Percentiles rank a stretch among this genome's conserved stretches.
These are phyloP conservation scores for Colletotrichum zoysiae DNA, from an alignment of 2,329 filamentous ascomycete species.

Conservation along the genomic window DNA sequence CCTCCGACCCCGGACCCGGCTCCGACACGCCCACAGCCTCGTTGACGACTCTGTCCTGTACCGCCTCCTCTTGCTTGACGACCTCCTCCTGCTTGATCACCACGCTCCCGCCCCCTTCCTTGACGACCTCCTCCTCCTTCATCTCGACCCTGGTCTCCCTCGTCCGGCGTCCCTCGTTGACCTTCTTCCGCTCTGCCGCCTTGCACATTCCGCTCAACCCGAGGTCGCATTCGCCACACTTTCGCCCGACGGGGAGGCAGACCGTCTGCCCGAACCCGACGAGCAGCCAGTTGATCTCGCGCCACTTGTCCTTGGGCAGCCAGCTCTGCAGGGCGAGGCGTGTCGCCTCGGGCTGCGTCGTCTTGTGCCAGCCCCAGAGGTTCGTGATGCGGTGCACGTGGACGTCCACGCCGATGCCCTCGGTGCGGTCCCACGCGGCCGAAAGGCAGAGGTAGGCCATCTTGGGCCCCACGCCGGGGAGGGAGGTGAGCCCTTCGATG, in stretches of 20 bases:
- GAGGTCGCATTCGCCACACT: constrained; percentile 88
- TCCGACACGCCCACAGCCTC: constrained; percentile 1
- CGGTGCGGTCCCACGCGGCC: constrained; percentile 72
- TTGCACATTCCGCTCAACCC: constrained; percentile 82
- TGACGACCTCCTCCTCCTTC: constrained; percentile 47
- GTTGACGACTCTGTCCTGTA: constrained; percentile 41
- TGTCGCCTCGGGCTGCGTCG: constrained; percentile 85
- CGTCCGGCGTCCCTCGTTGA: constrained; percentile 67
- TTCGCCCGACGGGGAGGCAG: constrained; percentile 82
- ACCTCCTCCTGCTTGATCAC: constrained; percentile 44
- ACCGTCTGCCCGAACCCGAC: constrained; percentile 91
- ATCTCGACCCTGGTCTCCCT: constrained; percentile 49
- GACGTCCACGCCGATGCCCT: constrained; percentile 92
- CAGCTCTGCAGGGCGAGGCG: constrained; percentile 80
- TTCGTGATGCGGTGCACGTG: constrained; percentile 97
- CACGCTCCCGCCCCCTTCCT: constrained; percentile 43
- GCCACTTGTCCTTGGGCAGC: constrained; percentile 88
- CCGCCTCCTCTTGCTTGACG: constrained; percentile 50
- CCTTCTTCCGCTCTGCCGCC: constrained; percentile 75
- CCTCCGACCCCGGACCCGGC: constrained; percentile 6
- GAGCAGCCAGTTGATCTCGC: constrained; percentile 90
- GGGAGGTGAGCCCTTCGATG: constrained; percentile 78
- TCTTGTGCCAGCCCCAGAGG: constrained; percentile 91
- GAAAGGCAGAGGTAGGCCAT: constrained; percentile 93
- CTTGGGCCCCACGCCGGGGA: constrained; percentile 92